phyloP scores from a whole-genome alignment of 2,329 filamentous ascomycete genomes.

The Coniella lustricola region DNA sequence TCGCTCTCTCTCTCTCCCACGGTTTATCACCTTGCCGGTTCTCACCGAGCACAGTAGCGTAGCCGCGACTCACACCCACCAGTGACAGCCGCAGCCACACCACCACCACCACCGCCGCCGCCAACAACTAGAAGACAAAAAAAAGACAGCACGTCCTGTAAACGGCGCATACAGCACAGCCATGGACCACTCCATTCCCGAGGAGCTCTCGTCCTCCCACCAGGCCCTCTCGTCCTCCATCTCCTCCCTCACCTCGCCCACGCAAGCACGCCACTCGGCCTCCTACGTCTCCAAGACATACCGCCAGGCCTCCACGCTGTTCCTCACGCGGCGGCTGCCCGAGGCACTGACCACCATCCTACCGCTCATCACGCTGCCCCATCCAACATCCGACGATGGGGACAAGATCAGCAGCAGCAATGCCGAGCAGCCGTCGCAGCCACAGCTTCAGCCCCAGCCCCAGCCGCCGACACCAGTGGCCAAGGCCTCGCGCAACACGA shows the following conservation, averaged over 20 bases:
- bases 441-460: no score
- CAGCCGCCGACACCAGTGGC: no score
- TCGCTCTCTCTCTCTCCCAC: no score
- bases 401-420: conserved; percentile 34
- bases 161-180: conserved; percentile 36
- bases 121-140: not conserved
- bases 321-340: conserved; percentile 85
- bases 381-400: conserved; percentile 36
- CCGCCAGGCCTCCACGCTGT: conserved; percentile 87
- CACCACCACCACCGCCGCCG: not conserved
- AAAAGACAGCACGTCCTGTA: conserved; percentile 10
- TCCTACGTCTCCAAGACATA: conserved; percentile 85
- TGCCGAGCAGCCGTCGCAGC: conserved; percentile 51
- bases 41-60: no score
- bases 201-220: conserved; percentile 43
- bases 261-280: conserved; percentile 52
- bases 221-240: conserved; percentile 55
- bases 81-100: no score
- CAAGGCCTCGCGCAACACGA: conserved; percentile 69
- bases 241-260: conserved; percentile 59
- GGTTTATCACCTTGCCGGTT: no score
- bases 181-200: conserved; percentile 39
- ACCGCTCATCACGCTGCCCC: conserved; percentile 64
- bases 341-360: conserved; percentile 82
- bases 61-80: no score